phyloP scores from a whole-genome alignment of 768 basidiomycete species.

The Antrodiella citrinella region DNA sequence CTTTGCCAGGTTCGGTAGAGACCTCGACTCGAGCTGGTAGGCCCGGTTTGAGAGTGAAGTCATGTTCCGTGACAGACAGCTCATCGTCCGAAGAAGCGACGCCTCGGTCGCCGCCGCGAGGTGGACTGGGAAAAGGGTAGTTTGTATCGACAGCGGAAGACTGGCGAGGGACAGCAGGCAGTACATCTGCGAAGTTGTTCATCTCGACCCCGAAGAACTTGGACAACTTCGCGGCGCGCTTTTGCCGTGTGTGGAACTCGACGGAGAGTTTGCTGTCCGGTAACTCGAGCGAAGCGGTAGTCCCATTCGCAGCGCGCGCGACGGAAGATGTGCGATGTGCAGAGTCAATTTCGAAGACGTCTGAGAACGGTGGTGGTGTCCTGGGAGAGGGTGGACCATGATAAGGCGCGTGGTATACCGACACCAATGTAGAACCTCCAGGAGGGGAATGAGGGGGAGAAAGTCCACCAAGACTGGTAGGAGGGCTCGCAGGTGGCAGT shows the following conservation, averaged over 20 bases:
- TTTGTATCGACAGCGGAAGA: neutral
- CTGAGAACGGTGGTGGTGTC: conserved; percentile 4
- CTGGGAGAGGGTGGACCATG: neutral
- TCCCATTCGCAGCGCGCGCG: conserved; percentile 7
- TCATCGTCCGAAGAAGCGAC: neutral
- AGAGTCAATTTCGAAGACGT: neutral
- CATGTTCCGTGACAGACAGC: neutral
- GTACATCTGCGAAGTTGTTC: conserved; percentile 31
- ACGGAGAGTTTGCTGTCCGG: neutral
- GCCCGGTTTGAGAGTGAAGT: neutral
- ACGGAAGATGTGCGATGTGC: neutral
- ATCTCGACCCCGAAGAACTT: conserved; percentile 51
- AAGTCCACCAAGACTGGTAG: neutral
- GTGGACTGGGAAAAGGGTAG: neutral
- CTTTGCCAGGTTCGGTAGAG: conserved; percentile 1
- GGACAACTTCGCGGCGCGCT: conserved; percentile 35
- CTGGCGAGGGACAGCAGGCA: conserved; percentile 8
- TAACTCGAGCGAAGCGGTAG: conserved; percentile 5
- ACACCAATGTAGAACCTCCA: neutral
- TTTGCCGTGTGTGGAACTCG: conserved; percentile 11
- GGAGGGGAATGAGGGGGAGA: neutral
- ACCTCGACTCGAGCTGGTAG: conserved; percentile 2
- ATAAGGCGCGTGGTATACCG: neutral
- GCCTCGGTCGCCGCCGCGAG: neutral
- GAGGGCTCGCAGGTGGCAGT: neutral